Percentiles rank a stretch among this genome's conserved stretches.
Evolutionary conservation across 352 stramenopile genomes (phyloP).

Genomic region (Phytophthora hybrid): DNA sequence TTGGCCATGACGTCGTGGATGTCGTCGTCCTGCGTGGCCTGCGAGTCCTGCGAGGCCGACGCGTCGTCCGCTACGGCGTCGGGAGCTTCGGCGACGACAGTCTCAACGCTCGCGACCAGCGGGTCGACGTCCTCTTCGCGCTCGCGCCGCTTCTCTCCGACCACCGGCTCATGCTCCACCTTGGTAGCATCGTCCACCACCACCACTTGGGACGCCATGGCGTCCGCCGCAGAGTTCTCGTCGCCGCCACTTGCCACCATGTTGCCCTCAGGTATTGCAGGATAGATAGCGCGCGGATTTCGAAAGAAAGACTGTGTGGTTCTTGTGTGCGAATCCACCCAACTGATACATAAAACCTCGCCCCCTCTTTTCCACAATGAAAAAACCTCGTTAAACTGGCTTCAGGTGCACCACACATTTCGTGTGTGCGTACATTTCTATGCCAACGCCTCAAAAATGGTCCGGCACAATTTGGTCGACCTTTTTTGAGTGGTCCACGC

Average conservation of each 20-base stretch:
- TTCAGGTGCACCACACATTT: slow-evolving; percentile 46
- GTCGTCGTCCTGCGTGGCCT: slow-evolving; percentile 63
- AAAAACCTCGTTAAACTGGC: slow-evolving; percentile 29
- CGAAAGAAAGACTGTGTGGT: slow-evolving; percentile 43
- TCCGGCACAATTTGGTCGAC: neutral
- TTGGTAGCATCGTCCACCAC: slow-evolving; percentile 34
- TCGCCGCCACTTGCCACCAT: slow-evolving; percentile 44
- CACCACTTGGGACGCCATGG: slow-evolving; percentile 16
- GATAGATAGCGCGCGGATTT: slow-evolving; percentile 27
- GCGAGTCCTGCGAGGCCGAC: slow-evolving; percentile 41
- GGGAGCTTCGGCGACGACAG: neutral
- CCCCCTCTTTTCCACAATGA: slow-evolving; percentile 10
- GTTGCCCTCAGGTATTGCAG: neutral
- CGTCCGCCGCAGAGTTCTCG: slow-evolving; percentile 24
- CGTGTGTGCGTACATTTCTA: slow-evolving; percentile 17
- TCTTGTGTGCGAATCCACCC: slow-evolving; percentile 34
- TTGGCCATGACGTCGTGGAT: slow-evolving; percentile 75
- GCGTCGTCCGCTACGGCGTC: slow-evolving; percentile 18
- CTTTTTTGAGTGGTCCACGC: neutral
- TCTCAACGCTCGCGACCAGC: slow-evolving; percentile 40
- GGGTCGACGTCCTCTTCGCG: slow-evolving; percentile 32
- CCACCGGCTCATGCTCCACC: slow-evolving; percentile 18
- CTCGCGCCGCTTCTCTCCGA: slow-evolving; percentile 49
- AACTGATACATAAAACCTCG: slow-evolving; percentile 50
- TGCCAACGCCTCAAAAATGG: neutral